Percentiles rank a stretch among this genome's conserved stretches.
phyloP scores from a whole-genome alignment of 768 basidiomycete species.

The Lentinula guzmanii region DNA sequence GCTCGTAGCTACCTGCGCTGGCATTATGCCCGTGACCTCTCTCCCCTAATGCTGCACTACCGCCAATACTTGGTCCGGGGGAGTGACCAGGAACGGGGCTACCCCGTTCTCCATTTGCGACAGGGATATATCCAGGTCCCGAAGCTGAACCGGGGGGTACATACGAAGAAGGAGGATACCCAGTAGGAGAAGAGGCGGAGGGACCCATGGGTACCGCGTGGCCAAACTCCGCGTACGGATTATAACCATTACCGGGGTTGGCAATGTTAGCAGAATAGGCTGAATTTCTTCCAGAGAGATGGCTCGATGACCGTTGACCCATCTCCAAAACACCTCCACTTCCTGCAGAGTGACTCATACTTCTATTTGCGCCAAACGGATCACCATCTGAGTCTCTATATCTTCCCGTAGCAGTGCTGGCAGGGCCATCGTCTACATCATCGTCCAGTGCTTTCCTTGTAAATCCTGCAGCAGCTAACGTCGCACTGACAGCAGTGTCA shows the following conservation, averaged over 20 bases:
- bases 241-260: conserved; percentile 26
- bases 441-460: conserved; percentile 63
- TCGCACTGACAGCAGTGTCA: conserved; percentile 66
- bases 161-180: neutral
- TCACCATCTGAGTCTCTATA: conserved; percentile 1
- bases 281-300: conserved; percentile 26
- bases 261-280: conserved; percentile 29
- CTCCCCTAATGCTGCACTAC: neutral
- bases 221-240: conserved; percentile 48
- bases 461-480: conserved; percentile 66
- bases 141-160: neutral
- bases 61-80: conserved; percentile 3
- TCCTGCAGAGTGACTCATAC: neutral
- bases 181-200: conserved; percentile 4
- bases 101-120: neutral
- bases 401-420: conserved; percentile 11
- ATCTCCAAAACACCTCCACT: conserved; percentile 27
- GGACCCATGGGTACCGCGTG: conserved; percentile 17
- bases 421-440: conserved; percentile 42
- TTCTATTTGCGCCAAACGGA: conserved; percentile 7
- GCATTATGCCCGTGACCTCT: neutral
- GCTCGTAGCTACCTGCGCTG: conserved; percentile 42
- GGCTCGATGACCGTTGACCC: conserved; percentile 31
- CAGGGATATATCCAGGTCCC: conserved; percentile 3
- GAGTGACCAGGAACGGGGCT: neutral